These are phyloP conservation scores for Saraca asoca DNA, from an alignment of 331 rosid species.

Conservation along the genomic window DNA sequence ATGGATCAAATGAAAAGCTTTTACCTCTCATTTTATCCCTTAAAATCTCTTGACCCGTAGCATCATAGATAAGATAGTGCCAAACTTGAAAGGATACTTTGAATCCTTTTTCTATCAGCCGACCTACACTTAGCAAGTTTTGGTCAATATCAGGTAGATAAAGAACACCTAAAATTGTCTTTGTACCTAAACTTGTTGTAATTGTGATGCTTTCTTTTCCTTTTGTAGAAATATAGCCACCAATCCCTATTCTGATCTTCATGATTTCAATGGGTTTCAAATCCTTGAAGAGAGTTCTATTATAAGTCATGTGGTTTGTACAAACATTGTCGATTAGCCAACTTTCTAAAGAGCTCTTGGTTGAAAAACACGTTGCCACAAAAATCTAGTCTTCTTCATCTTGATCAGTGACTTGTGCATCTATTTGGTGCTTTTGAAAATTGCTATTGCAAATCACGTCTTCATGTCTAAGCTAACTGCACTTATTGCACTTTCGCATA, in stretches of 20 bases:
- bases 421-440: no score
- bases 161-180: neutral
- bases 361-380: no score
- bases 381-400: no score
- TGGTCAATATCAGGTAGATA: slow-evolving; percentile 4
- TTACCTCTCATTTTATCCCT: no score
- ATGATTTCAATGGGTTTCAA: neutral
- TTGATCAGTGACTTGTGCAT: no score
- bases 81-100: slow-evolving; percentile 4
- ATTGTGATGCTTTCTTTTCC: neutral
- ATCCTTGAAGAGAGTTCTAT: neutral
- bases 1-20: no score
- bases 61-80: no score
- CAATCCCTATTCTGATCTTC: neutral
- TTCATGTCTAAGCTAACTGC: slow-evolving; percentile 7
- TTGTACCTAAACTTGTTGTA: neutral
- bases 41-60: no score
- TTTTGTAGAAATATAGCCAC: neutral
- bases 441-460: neutral
- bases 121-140: neutral
- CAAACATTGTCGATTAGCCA: no score
- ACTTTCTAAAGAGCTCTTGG: no score
- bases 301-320: no score
- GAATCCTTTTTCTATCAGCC: neutral
- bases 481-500: neutral